phyloP scores from a whole-genome alignment of 768 basidiomycete species.

The Lactarius tabidus region DNA sequence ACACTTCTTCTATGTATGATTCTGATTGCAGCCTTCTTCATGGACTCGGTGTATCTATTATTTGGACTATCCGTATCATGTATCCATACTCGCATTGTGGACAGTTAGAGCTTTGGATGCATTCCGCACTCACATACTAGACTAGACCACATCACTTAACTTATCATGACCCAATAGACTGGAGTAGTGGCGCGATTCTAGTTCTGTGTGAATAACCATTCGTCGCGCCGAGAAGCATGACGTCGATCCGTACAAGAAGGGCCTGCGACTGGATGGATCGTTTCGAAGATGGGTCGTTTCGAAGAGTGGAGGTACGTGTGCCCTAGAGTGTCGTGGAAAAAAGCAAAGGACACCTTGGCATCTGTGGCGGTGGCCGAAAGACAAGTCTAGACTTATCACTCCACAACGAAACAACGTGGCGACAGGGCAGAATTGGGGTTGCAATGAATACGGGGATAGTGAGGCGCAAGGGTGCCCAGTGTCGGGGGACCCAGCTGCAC shows the following conservation, averaged over 20 bases:
- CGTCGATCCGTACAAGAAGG: slow-evolving; percentile 12
- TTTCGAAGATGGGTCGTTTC: neutral
- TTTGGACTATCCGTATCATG: slow-evolving; percentile 6
- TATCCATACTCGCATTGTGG: slow-evolving; percentile 10
- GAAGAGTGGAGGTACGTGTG: neutral
- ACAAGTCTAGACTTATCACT: slow-evolving; percentile 12
- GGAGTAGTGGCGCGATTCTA: slow-evolving; percentile 8
- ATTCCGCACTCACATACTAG: slow-evolving; percentile 12
- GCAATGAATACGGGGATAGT: slow-evolving; percentile 1
- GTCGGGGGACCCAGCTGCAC: neutral
- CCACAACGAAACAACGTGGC: neutral
- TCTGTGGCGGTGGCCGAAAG: neutral
- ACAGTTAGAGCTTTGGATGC: slow-evolving; percentile 5
- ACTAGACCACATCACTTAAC: slow-evolving; percentile 16
- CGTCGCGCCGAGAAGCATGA: slow-evolving; percentile 14
- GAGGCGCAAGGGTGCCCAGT: neutral
- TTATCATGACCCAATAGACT: slow-evolving; percentile 14
- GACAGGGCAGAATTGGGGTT: slow-evolving; percentile 21
- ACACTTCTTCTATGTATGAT: neutral
- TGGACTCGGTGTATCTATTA: slow-evolving; percentile 12
- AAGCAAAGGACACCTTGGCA: neutral
- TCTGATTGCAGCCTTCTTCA: neutral
- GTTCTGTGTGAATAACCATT: slow-evolving; percentile 8
- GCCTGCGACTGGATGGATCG: neutral
- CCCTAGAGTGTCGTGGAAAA: neutral